A percentile compares a stretch with the other conserved stretches of the same genome.
Conservation (phyloP, 163 green algal genomes). For the Chlamydomonas reinhardtii region DNA sequence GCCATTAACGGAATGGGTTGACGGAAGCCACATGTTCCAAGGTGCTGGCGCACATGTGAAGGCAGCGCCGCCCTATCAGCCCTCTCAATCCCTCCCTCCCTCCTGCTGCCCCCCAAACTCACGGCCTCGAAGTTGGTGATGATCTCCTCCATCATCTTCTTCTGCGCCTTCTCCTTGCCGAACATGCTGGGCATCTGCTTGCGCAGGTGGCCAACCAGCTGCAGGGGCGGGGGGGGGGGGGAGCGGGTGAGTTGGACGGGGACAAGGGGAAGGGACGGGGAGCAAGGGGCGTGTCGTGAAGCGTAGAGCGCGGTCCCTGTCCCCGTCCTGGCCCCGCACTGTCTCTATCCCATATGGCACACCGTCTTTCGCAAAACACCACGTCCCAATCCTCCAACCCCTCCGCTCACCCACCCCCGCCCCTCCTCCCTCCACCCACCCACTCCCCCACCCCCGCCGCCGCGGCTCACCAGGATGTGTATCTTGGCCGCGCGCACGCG, state of each 20-base stretch:
- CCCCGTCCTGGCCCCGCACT: no score
- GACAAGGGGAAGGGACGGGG: background rate
- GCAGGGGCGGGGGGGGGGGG: background rate
- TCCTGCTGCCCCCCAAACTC: background rate
- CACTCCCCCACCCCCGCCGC: background rate
- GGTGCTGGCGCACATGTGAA: no score
- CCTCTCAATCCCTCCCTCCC: no score
- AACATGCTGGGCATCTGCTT: constrained; percentile 95
- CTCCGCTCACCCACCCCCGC: background rate
- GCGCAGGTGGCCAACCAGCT: constrained; percentile 87
- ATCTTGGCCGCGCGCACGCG: constrained; percentile 91
- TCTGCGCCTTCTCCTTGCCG: constrained; percentile 80
- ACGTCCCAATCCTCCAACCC: no score
- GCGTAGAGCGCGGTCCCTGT: no score
- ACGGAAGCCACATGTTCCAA: no score
- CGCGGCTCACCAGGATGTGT: constrained; percentile 93
- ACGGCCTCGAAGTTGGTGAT: constrained; percentile 45
- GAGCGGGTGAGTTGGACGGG: background rate
- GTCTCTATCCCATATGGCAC: no score
- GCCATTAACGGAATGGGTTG: no score
- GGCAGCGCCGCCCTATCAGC: no score
- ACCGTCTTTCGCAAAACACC: no score
- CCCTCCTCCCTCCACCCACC: no score
- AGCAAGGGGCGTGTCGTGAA: no score
- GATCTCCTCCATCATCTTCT: constrained; percentile 85